A percentile compares a stretch with the other conserved stretches of the same genome.
Conservation (phyloP, 1,284 basidiomycete species). For the Leucoagaricus sp. region DNA sequence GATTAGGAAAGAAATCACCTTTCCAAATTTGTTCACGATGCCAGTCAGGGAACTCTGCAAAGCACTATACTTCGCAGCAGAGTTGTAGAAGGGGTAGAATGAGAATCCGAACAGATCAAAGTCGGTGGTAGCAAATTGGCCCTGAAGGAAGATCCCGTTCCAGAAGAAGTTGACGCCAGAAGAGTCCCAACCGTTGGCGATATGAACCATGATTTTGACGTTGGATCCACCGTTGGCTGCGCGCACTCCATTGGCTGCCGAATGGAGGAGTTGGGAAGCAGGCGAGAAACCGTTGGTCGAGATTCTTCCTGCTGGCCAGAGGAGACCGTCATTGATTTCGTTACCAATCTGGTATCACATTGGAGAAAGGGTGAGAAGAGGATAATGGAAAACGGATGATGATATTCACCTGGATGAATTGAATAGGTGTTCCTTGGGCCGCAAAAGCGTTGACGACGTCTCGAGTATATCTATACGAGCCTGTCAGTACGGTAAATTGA, state of each 20-base stretch:
- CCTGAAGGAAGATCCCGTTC: constrained; percentile 52
- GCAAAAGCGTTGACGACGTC: constrained; percentile 51
- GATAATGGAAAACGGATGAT: background rate
- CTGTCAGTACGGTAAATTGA: background rate
- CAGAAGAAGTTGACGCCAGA: constrained; percentile 50
- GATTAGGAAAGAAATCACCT: constrained; percentile 33
- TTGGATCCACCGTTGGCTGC: constrained; percentile 37
- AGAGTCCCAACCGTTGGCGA: constrained; percentile 65
- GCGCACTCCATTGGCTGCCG: constrained; percentile 52
- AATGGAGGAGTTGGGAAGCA: constrained; percentile 61
- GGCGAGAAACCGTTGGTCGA: constrained; percentile 53
- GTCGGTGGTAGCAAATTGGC: constrained; percentile 49
- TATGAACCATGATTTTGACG: constrained; percentile 58
- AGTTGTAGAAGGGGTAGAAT: constrained; percentile 66
- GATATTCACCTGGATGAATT: constrained; percentile 45
- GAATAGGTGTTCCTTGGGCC: constrained; percentile 54
- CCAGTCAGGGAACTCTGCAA: constrained; percentile 53
- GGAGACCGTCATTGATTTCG: constrained; percentile 62
- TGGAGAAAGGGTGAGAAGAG: background rate
- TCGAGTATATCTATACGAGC: constrained; percentile 47
- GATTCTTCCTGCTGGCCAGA: constrained; percentile 62
- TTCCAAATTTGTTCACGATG: constrained; percentile 48
- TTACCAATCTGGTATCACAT: constrained; percentile 51
- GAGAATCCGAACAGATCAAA: constrained; percentile 65
- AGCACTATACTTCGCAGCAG: constrained; percentile 52